Evolutionary conservation across 768 basidiomycete genomes (phyloP).

Genomic region (Omphalotus guepiniiformis): DNA sequence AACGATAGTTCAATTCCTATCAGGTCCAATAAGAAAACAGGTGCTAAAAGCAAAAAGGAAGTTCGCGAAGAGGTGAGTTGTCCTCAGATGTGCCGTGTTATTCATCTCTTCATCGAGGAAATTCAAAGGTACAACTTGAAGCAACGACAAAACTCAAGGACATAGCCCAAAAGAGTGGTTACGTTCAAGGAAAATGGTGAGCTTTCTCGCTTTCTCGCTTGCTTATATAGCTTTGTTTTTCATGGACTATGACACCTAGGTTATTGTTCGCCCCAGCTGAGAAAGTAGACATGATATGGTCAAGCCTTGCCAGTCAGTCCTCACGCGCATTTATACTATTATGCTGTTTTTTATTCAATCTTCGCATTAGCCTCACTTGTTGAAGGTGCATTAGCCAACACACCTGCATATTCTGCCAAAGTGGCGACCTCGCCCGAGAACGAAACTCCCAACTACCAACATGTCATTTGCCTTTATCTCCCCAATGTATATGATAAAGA

Average conservation of each 20-base stretch:
- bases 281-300: conserved; percentile 63
- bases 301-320: conserved; percentile 52
- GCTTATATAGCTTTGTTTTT: conserved; percentile 1
- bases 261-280: conserved; percentile 60
- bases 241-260: conserved; percentile 49
- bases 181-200: conserved; percentile 69
- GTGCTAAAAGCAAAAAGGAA: conserved; percentile 72
- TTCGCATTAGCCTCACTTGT: conserved; percentile 50
- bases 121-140: conserved; percentile 51
- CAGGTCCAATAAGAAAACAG: conserved; percentile 68
- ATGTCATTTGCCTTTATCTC: conserved; percentile 68
- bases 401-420: conserved; percentile 53
- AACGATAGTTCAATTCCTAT: conserved; percentile 62
- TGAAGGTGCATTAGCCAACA: conserved; percentile 57
- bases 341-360: conserved; percentile 1
- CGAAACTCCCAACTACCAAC: conserved; percentile 48
- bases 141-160: conserved; percentile 55
- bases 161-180: conserved; percentile 52
- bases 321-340: background rate
- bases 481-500: conserved; percentile 68
- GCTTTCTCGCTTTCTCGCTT: conserved; percentile 2
- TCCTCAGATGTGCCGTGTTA: background rate
- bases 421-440: conserved; percentile 58
- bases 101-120: background rate
- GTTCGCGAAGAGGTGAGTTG: conserved; percentile 57